Base-by-base conservation (phyloP, 495 filamentous ascomycete species). In the Amorphotheca resinae region DNA sequence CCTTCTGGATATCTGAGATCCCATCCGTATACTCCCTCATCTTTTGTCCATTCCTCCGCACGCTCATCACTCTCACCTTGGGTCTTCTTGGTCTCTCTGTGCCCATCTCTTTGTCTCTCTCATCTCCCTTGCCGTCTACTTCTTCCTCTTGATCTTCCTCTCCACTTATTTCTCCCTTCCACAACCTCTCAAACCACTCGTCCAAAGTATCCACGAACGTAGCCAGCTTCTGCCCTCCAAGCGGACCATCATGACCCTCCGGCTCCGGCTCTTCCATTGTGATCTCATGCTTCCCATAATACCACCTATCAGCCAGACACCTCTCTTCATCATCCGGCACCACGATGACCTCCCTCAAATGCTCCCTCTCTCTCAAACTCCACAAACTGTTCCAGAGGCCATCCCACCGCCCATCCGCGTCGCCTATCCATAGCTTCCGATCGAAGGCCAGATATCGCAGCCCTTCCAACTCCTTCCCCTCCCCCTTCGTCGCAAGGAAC, bases 171-270 rank as follows among this genome's bases (percentile, higher is more conserved):
- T 37, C 11, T 14, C 38, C 39, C 9, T 12, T 35, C 50, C 50
- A 52, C 22, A 52, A 23, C 16, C 45, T 48, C 14, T 42, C 30
- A 41, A 52, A 42, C 45, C 45, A 52, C 26, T 41, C 38, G 0
- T 30, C 25, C 7, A 49, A 26, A 31, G 44, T 45, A 12, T 48
- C 50, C 3, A 33, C 22, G 3, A 43, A 37, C 2, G 50, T 41
- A 35, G 33, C 9, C 25, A 11, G 11, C 15, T 21, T 6, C 14
- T 20, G 8, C 5, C 18, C 18, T 37, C 45, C 45, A 1, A 12
- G 33, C 0, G 38, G 33, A 0, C 16, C 2, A 25, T 47, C 44
- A 22, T 31, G 37, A 38, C 44, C 44, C n/a, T 20, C 32, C 4
- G 9, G 37, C 0, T 28, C 14, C 15, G 50, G 41, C 18, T 46